phyloP scores from a whole-genome alignment of 371 early-diverging fungal species.

The Syncephalastrum monosporum region DNA sequence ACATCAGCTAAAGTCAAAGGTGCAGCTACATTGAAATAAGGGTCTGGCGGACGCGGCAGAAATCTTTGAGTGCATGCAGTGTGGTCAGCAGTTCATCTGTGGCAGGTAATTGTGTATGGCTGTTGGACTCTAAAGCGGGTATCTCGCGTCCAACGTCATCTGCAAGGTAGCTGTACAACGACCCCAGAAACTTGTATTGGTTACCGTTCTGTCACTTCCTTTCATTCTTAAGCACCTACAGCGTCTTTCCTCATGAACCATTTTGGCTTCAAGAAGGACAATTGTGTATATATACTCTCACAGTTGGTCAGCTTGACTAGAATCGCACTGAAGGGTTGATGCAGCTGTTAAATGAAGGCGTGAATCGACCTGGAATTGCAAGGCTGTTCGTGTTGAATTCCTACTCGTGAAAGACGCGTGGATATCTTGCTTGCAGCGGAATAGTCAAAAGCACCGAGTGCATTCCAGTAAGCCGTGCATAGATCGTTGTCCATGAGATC shows the following conservation, averaged over 20 bases:
- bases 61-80: conserved; percentile 25
- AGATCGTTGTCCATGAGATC: no score
- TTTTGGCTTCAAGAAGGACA: conserved; percentile 41
- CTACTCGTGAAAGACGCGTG: conserved; percentile 41
- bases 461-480: no score
- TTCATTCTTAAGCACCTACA: conserved; percentile 17
- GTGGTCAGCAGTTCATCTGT: conserved; percentile 1
- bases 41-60: conserved; percentile 32
- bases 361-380: neutral
- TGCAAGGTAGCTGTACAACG: conserved; percentile 32
- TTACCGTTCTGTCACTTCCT: neutral
- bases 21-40: conserved; percentile 34
- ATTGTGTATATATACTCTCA: conserved; percentile 35
- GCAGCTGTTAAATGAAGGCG: conserved; percentile 11
- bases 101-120: no score
- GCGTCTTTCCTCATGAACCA: conserved; percentile 50
- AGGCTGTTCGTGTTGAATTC: neutral
- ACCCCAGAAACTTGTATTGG: conserved; percentile 22
- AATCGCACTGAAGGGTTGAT: conserved; percentile 31
- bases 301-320: conserved; percentile 30
- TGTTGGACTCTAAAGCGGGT: conserved; percentile 2
- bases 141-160: conserved; percentile 36
- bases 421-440: conserved; percentile 49
- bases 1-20: neutral
- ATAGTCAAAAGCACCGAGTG: conserved; percentile 48